These are phyloP conservation scores for Tetragonia tetragonoides DNA, from an alignment of 148 eudicot species.

Conservation along the genomic window DNA sequence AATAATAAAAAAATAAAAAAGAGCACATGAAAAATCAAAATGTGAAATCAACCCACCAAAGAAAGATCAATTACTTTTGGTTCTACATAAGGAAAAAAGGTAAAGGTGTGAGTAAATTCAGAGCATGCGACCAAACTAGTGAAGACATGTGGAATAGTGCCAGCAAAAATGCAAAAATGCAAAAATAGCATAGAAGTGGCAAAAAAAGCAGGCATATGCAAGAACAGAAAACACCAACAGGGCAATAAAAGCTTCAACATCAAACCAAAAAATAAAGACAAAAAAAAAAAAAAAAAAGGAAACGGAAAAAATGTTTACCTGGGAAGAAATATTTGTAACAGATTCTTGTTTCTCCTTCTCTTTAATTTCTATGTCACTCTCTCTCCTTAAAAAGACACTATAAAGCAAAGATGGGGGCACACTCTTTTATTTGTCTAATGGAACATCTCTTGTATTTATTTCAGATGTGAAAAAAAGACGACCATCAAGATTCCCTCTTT, in stretches of 20 bases:
- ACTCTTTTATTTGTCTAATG: not conserved
- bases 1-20: no score
- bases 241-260: slow-evolving; percentile 11
- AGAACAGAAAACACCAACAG: slow-evolving; percentile 15
- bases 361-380: not conserved
- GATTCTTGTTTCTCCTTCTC: not conserved
- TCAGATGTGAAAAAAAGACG: slow-evolving; percentile 22
- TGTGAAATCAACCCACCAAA: slow-evolving; percentile 16
- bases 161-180: not conserved
- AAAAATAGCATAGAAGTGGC: slow-evolving; percentile 25
- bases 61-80: slow-evolving; percentile 4
- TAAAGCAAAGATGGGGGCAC: not conserved
- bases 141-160: slow-evolving; percentile 11
- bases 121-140: slow-evolving; percentile 6
- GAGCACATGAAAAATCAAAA: slow-evolving; percentile 3
- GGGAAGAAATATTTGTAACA: not conserved
- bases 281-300: not conserved
- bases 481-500: slow-evolving; percentile 23
- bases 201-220: not conserved
- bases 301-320: not conserved
- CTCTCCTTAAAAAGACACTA: not conserved
- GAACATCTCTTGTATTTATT: not conserved
- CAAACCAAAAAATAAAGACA: not conserved
- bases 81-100: not conserved
- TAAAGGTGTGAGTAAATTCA: not conserved